Evolutionary conservation across 108 stramenopile species (phyloP).

Genomic region (Schizochytrium sp.): DNA sequence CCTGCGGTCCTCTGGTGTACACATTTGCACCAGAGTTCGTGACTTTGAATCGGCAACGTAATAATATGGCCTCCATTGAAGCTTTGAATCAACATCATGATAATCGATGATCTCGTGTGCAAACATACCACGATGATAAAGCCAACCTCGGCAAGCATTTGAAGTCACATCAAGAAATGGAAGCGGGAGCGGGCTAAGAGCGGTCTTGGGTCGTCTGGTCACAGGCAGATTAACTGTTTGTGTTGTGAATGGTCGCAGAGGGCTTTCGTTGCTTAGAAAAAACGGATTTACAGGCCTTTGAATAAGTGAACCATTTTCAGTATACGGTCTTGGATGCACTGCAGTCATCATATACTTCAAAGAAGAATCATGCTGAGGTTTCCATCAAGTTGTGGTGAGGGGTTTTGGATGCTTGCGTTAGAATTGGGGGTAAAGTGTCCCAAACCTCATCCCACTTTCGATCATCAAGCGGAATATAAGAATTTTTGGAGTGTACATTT

Average conservation of each 20-base stretch:
- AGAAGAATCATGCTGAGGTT: too few relatives aligned
- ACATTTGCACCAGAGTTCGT: neutral
- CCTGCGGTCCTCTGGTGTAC: neutral
- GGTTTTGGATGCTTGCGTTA: too few relatives aligned
- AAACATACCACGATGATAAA: neutral
- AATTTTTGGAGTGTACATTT: too few relatives aligned
- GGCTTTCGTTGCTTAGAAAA: constrained; percentile 9
- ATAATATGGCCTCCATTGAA: constrained; percentile 23
- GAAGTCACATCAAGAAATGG: neutral
- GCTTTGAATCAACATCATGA: neutral
- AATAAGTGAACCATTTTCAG: neutral
- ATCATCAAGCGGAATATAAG: too few relatives aligned
- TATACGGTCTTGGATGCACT: too few relatives aligned
- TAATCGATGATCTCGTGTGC: neutral
- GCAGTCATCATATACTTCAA: too few relatives aligned
- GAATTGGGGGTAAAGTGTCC: too few relatives aligned
- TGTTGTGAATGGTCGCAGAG: neutral
- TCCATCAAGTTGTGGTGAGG: too few relatives aligned
- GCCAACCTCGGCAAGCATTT: constrained; percentile 1
- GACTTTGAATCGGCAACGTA: neutral
- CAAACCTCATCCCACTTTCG: too few relatives aligned
- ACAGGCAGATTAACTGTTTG: neutral
- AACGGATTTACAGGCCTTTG: constrained; percentile 1
- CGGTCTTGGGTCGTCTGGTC: neutral
- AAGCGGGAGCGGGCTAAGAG: neutral